Evolutionary conservation across 2,329 filamentous ascomycete species (phyloP).

Genomic region (Colletotrichum paranaense): DNA sequence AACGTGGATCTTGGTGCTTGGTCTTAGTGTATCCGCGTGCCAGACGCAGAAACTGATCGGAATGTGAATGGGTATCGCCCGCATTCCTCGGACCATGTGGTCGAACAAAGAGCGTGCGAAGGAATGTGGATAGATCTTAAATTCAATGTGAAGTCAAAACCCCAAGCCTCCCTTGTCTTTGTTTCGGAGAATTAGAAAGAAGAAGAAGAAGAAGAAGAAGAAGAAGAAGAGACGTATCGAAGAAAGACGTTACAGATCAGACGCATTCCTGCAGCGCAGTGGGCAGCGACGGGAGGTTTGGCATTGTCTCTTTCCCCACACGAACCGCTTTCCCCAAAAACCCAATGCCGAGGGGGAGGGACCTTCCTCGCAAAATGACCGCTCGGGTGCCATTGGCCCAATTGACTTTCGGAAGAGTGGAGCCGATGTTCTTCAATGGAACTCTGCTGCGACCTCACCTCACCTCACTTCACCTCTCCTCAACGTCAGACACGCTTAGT

Average conservation of each 20-base stretch:
- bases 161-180: neutral
- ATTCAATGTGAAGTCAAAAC: neutral
- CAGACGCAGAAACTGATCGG: neutral
- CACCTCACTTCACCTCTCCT: neutral
- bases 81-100: conserved; percentile 3
- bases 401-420: conserved; percentile 6
- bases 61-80: neutral
- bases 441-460: conserved; percentile 32
- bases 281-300: neutral
- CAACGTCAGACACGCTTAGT: neutral
- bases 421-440: neutral
- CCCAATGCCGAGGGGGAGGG: neutral
- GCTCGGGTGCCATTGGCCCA: neutral
- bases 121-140: neutral
- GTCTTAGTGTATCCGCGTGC: neutral
- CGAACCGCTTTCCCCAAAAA: neutral
- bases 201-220: conserved; percentile 1
- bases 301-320: conserved; percentile 14
- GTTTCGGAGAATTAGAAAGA: neutral
- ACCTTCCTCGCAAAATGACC: neutral
- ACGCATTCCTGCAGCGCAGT: neutral
- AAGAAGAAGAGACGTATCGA: neutral
- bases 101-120: neutral
- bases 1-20: neutral
- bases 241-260: neutral